Conservation (phyloP, 1,284 basidiomycete species). For the Ganoderma boninense region DNA sequence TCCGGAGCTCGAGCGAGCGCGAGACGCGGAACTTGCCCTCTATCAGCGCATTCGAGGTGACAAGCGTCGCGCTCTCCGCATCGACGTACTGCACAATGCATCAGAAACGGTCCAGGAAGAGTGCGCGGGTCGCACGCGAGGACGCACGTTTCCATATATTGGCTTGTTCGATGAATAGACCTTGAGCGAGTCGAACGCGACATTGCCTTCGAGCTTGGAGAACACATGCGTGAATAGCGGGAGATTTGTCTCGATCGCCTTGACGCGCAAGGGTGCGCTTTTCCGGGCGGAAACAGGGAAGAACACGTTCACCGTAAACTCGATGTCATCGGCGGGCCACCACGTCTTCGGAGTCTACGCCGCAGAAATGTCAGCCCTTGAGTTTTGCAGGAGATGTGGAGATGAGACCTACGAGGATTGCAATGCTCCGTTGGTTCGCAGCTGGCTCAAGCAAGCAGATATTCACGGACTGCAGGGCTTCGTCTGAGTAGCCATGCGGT, state of each 20-base stretch:
- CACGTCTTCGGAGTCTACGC: conserved; percentile 31
- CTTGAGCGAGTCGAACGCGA: conserved; percentile 30
- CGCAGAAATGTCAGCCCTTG: background rate
- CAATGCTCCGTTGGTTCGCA: conserved; percentile 36
- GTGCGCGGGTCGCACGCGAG: too few species aligned
- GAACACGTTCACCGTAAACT: conserved; percentile 33
- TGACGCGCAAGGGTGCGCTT: conserved; percentile 18
- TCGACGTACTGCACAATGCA: conserved; percentile 44
- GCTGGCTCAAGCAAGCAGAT: conserved; percentile 37
- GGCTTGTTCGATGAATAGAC: conserved; percentile 25
- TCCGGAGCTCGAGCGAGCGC: conserved; percentile 45
- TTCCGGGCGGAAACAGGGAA: conserved; percentile 21
- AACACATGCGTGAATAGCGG: conserved; percentile 33
- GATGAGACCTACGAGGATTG: conserved; percentile 35
- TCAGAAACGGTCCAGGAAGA: background rate
- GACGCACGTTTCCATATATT: conserved; percentile 29
- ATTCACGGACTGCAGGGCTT: conserved; percentile 26
- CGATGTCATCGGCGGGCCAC: conserved; percentile 14
- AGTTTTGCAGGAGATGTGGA: background rate
- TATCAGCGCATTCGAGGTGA: conserved; percentile 48
- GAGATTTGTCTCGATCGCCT: conserved; percentile 37
- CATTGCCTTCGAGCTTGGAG: conserved; percentile 20
- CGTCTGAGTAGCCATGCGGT: conserved; percentile 13
- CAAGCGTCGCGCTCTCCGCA: conserved; percentile 41
- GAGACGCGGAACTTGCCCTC: conserved; percentile 49